Conservation (phyloP, 768 basidiomycete species). For the Clathrus columnatus region DNA sequence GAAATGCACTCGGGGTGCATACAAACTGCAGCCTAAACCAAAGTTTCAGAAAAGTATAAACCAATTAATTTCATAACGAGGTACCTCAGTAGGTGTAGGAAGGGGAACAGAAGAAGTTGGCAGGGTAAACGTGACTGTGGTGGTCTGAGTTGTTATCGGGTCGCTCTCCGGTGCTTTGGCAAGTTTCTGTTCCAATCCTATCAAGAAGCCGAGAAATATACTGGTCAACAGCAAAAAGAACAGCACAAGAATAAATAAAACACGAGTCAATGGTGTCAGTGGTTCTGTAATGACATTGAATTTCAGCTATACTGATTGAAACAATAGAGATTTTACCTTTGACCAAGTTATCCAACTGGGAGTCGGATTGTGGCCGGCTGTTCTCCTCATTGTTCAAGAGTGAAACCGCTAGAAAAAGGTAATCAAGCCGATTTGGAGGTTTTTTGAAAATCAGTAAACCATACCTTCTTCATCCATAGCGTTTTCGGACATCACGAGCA, state of each 20-base stretch:
- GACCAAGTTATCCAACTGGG: too few species aligned
- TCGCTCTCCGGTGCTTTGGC: not conserved
- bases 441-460: too few species aligned
- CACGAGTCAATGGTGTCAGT: slow-evolving; percentile 74
- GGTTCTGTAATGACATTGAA: slow-evolving; percentile 43
- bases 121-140: slow-evolving; percentile 33
- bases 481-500: too few species aligned
- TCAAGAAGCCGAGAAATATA: slow-evolving; percentile 89
- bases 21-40: slow-evolving; percentile 46
- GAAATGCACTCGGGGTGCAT: slow-evolving; percentile 71
- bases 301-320: not conserved
- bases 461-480: too few species aligned
- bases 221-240: slow-evolving; percentile 74
- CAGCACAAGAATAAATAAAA: slow-evolving; percentile 67
- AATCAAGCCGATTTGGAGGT: too few species aligned
- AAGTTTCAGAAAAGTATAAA: not conserved
- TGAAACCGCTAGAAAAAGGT: not conserved
- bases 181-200: slow-evolving; percentile 77
- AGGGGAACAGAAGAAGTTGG: slow-evolving; percentile 36
- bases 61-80: slow-evolving; percentile 36
- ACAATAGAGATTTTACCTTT: not conserved
- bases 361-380: too few species aligned
- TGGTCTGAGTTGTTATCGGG: slow-evolving; percentile 27
- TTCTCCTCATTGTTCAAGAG: slow-evolving; percentile 1
- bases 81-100: slow-evolving; percentile 44